phyloP scores from a whole-genome alignment of 2,329 filamentous ascomycete genomes.

The Hymenoscyphus infarciens region DNA sequence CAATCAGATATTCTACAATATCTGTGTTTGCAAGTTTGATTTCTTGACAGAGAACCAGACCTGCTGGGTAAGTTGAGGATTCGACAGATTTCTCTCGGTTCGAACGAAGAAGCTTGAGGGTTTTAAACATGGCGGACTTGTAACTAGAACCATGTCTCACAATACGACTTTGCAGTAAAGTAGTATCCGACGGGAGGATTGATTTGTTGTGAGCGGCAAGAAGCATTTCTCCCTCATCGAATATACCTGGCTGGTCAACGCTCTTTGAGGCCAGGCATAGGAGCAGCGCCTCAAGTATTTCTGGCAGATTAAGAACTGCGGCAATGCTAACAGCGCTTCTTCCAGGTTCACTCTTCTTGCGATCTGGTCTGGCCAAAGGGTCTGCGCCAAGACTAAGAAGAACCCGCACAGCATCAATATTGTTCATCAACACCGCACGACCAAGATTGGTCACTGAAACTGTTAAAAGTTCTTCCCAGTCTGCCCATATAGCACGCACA shows the following conservation, averaged over 20 bases:
- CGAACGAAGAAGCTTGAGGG: not conserved
- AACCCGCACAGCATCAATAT: not conserved
- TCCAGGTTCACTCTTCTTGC: not conserved
- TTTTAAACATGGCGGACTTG: not conserved
- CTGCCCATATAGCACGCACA: not conserved
- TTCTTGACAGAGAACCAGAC: not conserved
- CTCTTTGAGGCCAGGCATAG: not conserved
- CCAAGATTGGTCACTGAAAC: not conserved
- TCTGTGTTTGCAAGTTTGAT: not conserved
- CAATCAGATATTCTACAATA: not conserved
- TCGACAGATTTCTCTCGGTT: not conserved
- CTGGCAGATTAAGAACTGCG: not conserved
- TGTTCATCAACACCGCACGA: not conserved
- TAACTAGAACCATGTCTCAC: not conserved
- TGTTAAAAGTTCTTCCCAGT: not conserved
- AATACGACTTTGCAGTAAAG: not conserved
- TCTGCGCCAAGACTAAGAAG: not conserved
- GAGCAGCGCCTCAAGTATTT: not conserved
- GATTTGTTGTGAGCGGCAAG: not conserved
- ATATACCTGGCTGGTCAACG: not conserved
- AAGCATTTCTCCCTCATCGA: not conserved
- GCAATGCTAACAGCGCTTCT: not conserved
- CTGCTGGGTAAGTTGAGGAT: not conserved
- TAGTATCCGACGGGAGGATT: not conserved
- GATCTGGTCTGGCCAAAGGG: not conserved